Evolutionary conservation across 495 filamentous ascomycete genomes (phyloP), one percentile per base, ranked within the genome.

Genomic region (Aspergillus affinis): DNA sequence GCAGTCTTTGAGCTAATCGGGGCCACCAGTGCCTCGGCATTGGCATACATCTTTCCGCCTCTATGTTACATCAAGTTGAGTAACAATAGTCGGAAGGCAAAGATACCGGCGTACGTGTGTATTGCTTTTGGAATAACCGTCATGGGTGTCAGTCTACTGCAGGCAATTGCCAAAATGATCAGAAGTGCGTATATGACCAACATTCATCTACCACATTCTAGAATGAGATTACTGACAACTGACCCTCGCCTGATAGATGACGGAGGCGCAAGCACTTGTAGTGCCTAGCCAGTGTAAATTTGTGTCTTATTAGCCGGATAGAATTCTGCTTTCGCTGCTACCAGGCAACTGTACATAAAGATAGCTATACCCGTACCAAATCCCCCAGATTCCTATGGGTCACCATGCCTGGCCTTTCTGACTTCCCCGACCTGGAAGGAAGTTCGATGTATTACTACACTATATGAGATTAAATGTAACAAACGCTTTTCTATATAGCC

Each of bases 1-100:
- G 85, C 88, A 21, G 92, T 98, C 0, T 97, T 98, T 70, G 94
- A 98, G 72, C 76, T 98, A 41, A 92, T 98, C 49, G 94, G 94
- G 51, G 93, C 95, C 8, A 98, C 94, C 18, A 92, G 89, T 68
- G 94, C 94, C 7, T 92, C 92, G 60, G 91, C 92, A 30, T 79
- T 98, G 67, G 94, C 94, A 6, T 98, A 97, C 73, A 96, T 98
- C 27, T 78, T 98, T 56, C 94, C 94, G 65, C 93, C 94, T 19
- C 74, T 98, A 10, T 98, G 94, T 72, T 98, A 93, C 71, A 88
- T 98, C 66, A 97, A 93, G 71, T 80, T 98, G 36, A 93, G 90
- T 64, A 91, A 73, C 49, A 64, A 64, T 9, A 73, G 82, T 20
- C 81, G 86, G 67, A 87, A 82, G 63, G 92, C 89, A 81, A 92